A percentile compares a stretch with the other conserved stretches of the same genome.
Evolutionary conservation across 139 green algal genomes (phyloP).

Genomic region (Desmodesmus armatus): DNA sequence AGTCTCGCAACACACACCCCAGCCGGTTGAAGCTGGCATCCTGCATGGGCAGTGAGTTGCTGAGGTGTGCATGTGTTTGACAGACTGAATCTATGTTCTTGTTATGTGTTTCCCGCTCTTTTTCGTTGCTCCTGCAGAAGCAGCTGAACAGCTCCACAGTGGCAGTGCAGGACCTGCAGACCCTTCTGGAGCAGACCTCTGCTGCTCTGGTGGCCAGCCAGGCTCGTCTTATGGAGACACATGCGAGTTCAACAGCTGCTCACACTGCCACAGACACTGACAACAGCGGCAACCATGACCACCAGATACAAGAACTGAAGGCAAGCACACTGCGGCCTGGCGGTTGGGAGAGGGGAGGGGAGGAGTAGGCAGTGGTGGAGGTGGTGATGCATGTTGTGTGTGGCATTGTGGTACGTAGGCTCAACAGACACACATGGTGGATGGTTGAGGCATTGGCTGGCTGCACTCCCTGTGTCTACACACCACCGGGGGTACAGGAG

Average conservation of each 20-base stretch:
- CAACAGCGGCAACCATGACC: background rate
- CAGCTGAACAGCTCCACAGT: background rate
- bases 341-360: too few relatives aligned
- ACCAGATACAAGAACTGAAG: conserved; percentile 2
- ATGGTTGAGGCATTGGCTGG: too few relatives aligned
- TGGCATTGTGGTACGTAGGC: too few relatives aligned
- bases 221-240: background rate
- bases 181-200: conserved; percentile 20
- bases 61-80: too few relatives aligned
- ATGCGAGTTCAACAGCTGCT: background rate
- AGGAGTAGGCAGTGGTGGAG: too few relatives aligned
- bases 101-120: background rate
- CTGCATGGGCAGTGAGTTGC: too few relatives aligned
- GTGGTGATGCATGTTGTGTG: too few relatives aligned
- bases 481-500: too few relatives aligned
- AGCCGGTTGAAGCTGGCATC: too few relatives aligned
- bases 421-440: too few relatives aligned
- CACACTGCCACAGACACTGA: background rate
- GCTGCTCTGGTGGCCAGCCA: conserved; percentile 10
- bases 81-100: background rate
- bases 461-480: too few relatives aligned
- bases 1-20: too few relatives aligned
- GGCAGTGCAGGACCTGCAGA: background rate
- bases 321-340: background rate
- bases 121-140: background rate